Evolutionary conservation across 1,139 yeast species (phyloP).

Genomic region (Saccharomyces hybrid): DNA sequence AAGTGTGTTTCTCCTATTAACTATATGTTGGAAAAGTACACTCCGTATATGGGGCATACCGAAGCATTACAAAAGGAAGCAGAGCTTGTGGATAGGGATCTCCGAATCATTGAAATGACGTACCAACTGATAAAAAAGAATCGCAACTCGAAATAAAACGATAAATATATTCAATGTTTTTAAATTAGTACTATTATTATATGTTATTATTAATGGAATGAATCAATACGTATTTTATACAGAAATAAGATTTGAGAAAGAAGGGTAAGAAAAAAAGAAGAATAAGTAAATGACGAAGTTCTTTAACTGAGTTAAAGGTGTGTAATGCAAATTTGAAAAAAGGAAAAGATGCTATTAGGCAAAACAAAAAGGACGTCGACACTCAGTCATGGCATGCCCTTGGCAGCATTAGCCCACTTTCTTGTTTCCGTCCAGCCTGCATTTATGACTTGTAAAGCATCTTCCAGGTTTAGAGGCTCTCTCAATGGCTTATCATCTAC

Average conservation of each 20-base stretch:
- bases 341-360: background rate
- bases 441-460: slow-evolving; percentile 52
- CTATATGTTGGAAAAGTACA: slow-evolving; percentile 18
- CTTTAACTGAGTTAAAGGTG: background rate
- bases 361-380: background rate
- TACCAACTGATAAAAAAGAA: slow-evolving; percentile 23
- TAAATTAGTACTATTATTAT: background rate
- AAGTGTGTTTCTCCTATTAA: slow-evolving; percentile 19
- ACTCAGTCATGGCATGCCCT: slow-evolving; percentile 18
- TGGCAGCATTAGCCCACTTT: slow-evolving; percentile 48
- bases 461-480: slow-evolving; percentile 52
- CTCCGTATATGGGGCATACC: slow-evolving; percentile 9
- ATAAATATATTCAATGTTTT: background rate
- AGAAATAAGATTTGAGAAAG: background rate
- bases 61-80: slow-evolving; percentile 27
- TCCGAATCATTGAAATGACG: slow-evolving; percentile 33
- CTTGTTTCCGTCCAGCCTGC: slow-evolving; percentile 65
- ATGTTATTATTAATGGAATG: background rate
- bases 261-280: background rate
- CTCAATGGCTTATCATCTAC: slow-evolving; percentile 51
- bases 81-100: slow-evolving; percentile 28
- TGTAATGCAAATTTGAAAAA: background rate
- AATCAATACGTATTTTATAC: background rate
- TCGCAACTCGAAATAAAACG: slow-evolving; percentile 1
- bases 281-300: background rate